Evolutionary conservation across 1,284 basidiomycete species (phyloP), one percentile per base, ranked within the genome.

Genomic region (Leccinum colubrinum): DNA sequence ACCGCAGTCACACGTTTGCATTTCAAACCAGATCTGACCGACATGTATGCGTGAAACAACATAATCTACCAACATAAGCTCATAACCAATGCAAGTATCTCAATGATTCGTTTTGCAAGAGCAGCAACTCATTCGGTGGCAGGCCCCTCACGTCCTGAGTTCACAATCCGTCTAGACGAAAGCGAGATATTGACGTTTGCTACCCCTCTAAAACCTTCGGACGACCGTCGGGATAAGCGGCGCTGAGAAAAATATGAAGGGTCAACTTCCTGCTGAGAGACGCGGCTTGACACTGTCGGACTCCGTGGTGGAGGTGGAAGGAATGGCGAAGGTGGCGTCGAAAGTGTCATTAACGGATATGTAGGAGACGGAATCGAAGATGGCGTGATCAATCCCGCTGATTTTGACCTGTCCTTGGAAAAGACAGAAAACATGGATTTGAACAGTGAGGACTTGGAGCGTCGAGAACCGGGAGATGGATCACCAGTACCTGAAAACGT

Each of bases 311-410:
- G 70, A 37, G 73, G 65, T 6, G 68, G 53, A 25, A 68, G 64
- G 46, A 65, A 63, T 51, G 74, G 62, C 0, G 70, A 70, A 12
- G 56, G 71, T 43, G 70, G 59, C 30, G 58, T 27, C 22, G 60
- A 65, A 25, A 72, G 65, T 30, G 70, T 62, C 5, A 62, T 53
- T 2, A 62, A 62, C 12, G 75, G 72, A 57, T 68, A 72, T 43
- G 69, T 57, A 20, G 70, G 67, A 9, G 52, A 17, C 17, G 60
- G 56, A 48, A 54, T 52, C 14, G 62, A 56, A 46, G 83, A 81
- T 20, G 81, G 82, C 0, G 84, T 82, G 58, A 90, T 83, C 53
- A 90, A 74, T n/a, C 86, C 88, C 68, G 87, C 83, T 22, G 82
- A 75, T 17, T 74, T 71, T 22, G 69, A 57, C 64, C 70, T 78